These are phyloP conservation scores for Teunomyces barrocoloradensis DNA, from an alignment of 805 yeast genomes.

Conservation along the genomic window DNA sequence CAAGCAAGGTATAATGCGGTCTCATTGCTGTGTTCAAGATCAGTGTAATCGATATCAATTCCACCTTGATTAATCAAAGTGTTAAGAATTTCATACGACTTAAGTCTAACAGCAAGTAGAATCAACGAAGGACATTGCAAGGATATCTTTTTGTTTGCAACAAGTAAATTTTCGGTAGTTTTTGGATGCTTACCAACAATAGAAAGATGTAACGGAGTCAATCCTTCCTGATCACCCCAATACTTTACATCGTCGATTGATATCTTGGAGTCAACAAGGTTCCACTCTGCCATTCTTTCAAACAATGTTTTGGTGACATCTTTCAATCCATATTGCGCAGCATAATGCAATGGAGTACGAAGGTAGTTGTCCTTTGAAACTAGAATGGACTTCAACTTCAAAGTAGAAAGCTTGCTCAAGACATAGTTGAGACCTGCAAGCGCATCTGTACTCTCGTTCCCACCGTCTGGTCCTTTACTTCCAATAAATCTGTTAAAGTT, in stretches of 20 bases:
- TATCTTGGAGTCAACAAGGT: constrained; percentile 43
- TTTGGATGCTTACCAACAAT: constrained; percentile 79
- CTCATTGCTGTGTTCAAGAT: constrained; percentile 57
- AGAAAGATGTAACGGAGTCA: constrained; percentile 82
- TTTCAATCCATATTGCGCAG: constrained; percentile 80
- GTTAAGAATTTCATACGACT: constrained; percentile 55
- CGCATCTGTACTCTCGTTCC: constrained; percentile 50
- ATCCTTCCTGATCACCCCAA: constrained; percentile 79
- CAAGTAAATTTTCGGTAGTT: constrained; percentile 61
- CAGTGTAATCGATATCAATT: constrained; percentile 62
- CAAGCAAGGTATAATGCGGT: constrained; percentile 83
- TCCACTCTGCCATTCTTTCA: constrained; percentile 57
- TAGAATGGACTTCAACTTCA: constrained; percentile 27
- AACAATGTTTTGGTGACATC: constrained; percentile 58
- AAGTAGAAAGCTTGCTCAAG: constrained; percentile 44
- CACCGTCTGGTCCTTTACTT: constrained; percentile 33
- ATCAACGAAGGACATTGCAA: constrained; percentile 56
- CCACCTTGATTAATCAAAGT: constrained; percentile 54
- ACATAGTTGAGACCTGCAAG: constrained; percentile 60
- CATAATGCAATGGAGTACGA: constrained; percentile 87
- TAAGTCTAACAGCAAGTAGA: constrained; percentile 65
- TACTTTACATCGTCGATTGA: constrained; percentile 54
- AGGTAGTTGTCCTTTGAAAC: constrained; percentile 70
- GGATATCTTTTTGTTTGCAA: constrained; percentile 39
- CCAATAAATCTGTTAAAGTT: constrained; percentile 25